phyloP scores from a whole-genome alignment of 2,329 filamentous ascomycete species.

The Fusarium gaditjirri region DNA sequence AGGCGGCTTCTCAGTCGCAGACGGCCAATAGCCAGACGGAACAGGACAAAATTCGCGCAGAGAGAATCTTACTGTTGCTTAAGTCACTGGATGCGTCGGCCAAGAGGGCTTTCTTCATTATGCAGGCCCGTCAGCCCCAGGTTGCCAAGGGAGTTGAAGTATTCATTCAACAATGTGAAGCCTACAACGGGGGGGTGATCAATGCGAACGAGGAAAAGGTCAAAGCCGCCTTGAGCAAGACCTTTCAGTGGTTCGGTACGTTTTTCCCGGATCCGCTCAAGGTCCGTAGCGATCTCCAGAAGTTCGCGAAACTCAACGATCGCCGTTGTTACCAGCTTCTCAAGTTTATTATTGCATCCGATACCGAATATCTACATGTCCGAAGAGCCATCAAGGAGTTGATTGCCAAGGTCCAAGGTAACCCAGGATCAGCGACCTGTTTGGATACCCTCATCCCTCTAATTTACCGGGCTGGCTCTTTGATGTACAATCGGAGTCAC shows the following conservation, averaged over 20 bases:
- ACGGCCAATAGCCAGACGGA: constrained; percentile 64
- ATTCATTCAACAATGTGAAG: constrained; percentile 87
- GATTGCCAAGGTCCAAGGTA: constrained; percentile 79
- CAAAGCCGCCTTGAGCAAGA: constrained; percentile 76
- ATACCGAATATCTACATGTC: constrained; percentile 92
- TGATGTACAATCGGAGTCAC: constrained; percentile 95
- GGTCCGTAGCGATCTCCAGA: constrained; percentile 81
- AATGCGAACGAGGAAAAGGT: constrained; percentile 75
- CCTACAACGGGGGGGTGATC: constrained; percentile 88
- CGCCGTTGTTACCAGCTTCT: constrained; percentile 90
- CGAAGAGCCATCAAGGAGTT: constrained; percentile 91
- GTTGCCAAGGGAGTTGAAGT: constrained; percentile 78
- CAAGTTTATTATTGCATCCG: constrained; percentile 83
- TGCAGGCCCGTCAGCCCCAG: constrained; percentile 81
- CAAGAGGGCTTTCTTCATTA: constrained; percentile 87
- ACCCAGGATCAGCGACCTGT: constrained; percentile 69
- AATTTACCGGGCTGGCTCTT: constrained; percentile 82
- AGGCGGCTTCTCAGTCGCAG: constrained; percentile 68
- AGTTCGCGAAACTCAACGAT: constrained; percentile 91
- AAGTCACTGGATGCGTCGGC: constrained; percentile 80
- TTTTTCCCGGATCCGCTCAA: constrained; percentile 80
- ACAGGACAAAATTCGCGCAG: constrained; percentile 80
- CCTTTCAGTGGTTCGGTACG: constrained; percentile 77
- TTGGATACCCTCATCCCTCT: constrained; percentile 85
- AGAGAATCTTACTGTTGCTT: constrained; percentile 84